Base-by-base conservation (phyloP, 2,329 filamentous ascomycete genomes). In the Pseudocercospora fuligena region DNA sequence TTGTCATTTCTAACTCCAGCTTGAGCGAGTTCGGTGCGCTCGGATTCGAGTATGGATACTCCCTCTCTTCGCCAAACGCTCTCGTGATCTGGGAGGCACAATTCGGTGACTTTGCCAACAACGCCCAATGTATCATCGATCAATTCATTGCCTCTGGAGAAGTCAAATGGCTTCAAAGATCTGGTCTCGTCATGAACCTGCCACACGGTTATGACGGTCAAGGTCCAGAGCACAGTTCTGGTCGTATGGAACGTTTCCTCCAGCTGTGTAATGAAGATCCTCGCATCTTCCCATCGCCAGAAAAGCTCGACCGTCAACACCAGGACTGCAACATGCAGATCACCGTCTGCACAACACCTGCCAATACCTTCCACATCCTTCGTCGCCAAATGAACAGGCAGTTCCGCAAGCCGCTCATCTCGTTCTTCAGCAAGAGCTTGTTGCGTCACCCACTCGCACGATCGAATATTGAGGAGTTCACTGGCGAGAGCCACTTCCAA, bases 311-410 rank as follows among this genome's bases (percentile, higher is more conserved):
- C 63, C 93, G 95, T 74, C 95, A 98, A 82, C 95, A 99, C 85
- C 95, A 99, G 84, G 95, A 99, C 83, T 97, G 93, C 87, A 99
- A 99, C 85, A 97, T 99, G 89, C 95, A 99, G 84, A 91, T 99
- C 79, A 93, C 90, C 64, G 97, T 95, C 86, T 94, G 96, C 89
- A 99, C 95, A n/a, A 92, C 91, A 56, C 95, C 95, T 29, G 88
- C 94, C 72, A 99, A 99, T 82, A 82, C 96, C 79, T 99, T 99
- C 90, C 95, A 99, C 82, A 90, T 95, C 73, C 88, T 99, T 70
- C 92, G 95, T 79, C 89, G 95, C 82, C 95, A 99, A 84, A 97
- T 99, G 90, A 94, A 98, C 87, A 89, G 95, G 77, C 94, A 99
- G 80, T 99, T 99, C 91, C 90, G 95, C 83, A 99, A 99, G 86